Evolutionary conservation across 1,139 yeast genomes (phyloP), one percentile per base, ranked within the genome.

Genomic region (Hansenula anomala): DNA sequence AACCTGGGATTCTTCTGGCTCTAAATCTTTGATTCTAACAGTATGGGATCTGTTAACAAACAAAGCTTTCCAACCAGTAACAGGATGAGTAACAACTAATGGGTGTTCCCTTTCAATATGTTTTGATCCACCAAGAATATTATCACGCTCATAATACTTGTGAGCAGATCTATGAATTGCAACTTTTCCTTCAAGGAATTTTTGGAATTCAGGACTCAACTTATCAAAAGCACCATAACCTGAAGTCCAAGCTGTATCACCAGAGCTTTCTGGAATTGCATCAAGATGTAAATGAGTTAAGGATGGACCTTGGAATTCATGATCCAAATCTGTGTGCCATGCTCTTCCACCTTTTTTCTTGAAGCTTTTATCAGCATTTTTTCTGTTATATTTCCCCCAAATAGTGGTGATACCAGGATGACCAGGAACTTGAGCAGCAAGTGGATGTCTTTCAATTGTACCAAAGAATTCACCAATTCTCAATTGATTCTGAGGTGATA

Each of bases 61-160:
- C 51, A 72, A 59, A 10, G 67, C 60, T 54, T 71, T 72, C 75
- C 75, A 70, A 3, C 75, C 76, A 28, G 77, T 71, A n/a, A 68
- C 74, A n/a, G 77, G 78, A 44, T 71, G 73, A 5, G 75, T 71
- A 56, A 75, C 63, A 28, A 72, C 63, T 18, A 71, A 33, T 3
- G 75, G 75, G 49, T 71, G 77, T 36, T 56, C 62, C 41, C 66
- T 54, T 23, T 60, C 64, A 36, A 69, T 52, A 39, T 40, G 52
- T 52, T 59, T 60, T 14, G 71, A 67, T 6, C 73, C 73, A 30
- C 55, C 50, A 41, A 70, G 59, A 28, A 73, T 72, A 48, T 70
- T 66, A 15, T 59, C 55, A 35, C 70, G 52, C 49, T 67, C 71
- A 52, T 46, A 45, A 53, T 61, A 68, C 27, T 56, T 53, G 34